phyloP scores from a whole-genome alignment of 2,329 filamentous ascomycete species.

The Pyrenochaeta sp. region DNA sequence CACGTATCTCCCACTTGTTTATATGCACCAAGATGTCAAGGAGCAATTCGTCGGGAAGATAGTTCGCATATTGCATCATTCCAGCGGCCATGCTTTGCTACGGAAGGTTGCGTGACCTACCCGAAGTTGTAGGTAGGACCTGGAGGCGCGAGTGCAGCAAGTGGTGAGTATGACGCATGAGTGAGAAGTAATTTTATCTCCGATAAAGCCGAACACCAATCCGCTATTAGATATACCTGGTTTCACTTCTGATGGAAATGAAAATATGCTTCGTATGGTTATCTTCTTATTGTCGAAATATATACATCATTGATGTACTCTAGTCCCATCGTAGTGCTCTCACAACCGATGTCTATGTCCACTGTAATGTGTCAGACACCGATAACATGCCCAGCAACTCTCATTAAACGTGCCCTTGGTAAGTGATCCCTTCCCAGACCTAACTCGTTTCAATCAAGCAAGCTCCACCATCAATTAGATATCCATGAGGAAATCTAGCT shows the following conservation, averaged over 20 bases:
- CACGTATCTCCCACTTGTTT: constrained; percentile 30
- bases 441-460: neutral
- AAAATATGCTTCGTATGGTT: neutral
- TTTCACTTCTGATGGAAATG: too few species aligned
- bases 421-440: neutral
- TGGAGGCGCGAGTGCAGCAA: neutral
- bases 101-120: neutral
- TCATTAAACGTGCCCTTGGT: neutral
- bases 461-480: neutral
- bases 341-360: neutral
- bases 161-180: neutral
- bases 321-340: neutral
- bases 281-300: neutral
- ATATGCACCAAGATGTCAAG: constrained; percentile 59
- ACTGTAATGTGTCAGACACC: too few species aligned
- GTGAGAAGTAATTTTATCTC: neutral
- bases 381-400: neutral
- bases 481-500: neutral
- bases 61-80: neutral
- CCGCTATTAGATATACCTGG: too few species aligned
- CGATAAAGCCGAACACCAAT: neutral
- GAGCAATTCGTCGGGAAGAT: constrained; percentile 61
- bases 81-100: neutral
- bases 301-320: neutral
- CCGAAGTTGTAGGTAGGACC: neutral